A percentile compares a stretch with the other conserved stretches of the same genome.
phyloP scores from a whole-genome alignment of 768 basidiomycete genomes.

The Trametes coccinea region DNA sequence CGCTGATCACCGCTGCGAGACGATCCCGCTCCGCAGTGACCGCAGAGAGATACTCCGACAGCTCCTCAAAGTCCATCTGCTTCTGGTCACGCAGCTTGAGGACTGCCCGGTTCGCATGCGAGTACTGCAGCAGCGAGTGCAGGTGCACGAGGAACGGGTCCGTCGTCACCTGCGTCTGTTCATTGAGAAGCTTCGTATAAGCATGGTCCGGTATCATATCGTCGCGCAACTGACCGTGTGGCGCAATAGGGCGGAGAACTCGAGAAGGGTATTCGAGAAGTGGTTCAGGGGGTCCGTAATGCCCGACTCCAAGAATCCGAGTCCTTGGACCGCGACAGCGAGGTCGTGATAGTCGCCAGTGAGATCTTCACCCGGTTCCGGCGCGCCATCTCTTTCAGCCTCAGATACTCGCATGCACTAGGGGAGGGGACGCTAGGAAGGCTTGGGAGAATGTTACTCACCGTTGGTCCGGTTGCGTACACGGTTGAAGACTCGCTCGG shows the following conservation, averaged over 20 bases:
- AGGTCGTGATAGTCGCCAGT: constrained; percentile 97
- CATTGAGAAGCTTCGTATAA: neutral
- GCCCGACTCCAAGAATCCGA: constrained; percentile 97
- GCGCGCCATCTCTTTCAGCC: constrained; percentile 83
- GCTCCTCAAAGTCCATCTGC: constrained; percentile 97
- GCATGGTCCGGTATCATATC: neutral
- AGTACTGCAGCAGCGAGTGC: constrained; percentile 91
- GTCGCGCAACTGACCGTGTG: constrained; percentile 59
- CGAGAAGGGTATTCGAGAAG: constrained; percentile 93
- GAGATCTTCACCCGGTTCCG: constrained; percentile 88
- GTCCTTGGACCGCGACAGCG: constrained; percentile 92
- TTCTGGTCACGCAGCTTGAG: constrained; percentile 97
- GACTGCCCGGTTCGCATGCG: constrained; percentile 90
- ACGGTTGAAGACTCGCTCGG: constrained; percentile 81
- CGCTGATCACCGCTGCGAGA: constrained; percentile 83
- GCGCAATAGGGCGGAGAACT: constrained; percentile 88
- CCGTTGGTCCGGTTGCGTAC: constrained; percentile 83
- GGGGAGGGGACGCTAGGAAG: constrained; percentile 25
- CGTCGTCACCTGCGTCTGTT: constrained; percentile 82
- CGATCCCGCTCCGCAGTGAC: constrained; percentile 92
- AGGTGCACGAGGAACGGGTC: constrained; percentile 91
- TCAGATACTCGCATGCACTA: constrained; percentile 54
- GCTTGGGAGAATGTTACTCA: constrained; percentile 46
- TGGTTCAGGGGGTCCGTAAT: constrained; percentile 97
- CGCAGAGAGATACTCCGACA: constrained; percentile 92